phyloP scores from a whole-genome alignment of 257 asterid species.

The Cinchona pubescens region DNA sequence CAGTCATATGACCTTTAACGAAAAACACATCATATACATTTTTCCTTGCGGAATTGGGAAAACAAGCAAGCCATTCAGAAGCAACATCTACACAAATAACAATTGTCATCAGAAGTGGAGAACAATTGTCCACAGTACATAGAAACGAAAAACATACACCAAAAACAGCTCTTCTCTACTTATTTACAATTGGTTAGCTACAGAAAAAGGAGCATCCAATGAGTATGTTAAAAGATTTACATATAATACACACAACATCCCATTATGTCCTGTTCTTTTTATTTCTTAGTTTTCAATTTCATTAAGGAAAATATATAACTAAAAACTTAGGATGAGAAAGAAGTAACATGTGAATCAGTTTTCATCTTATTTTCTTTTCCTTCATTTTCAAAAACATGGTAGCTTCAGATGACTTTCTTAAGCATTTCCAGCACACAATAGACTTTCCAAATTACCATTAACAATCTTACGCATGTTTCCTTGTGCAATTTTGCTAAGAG shows the following conservation, averaged over 20 bases:
- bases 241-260: background rate
- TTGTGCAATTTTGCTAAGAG: no score
- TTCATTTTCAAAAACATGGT: background rate
- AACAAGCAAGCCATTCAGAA: conserved; percentile 77
- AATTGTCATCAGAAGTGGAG: conserved; percentile 19
- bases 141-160: conserved; percentile 4
- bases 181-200: background rate
- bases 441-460: no score
- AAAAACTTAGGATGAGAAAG: background rate
- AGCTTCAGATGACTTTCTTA: no score
- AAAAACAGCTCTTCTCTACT: background rate
- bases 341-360: background rate
- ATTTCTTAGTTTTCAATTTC: background rate
- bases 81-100: conserved; percentile 60
- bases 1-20: conserved; percentile 53
- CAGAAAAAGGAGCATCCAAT: background rate
- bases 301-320: no score
- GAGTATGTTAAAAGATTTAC: background rate
- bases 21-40: conserved; percentile 75
- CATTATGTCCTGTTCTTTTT: background rate
- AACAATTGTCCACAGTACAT: conserved; percentile 5
- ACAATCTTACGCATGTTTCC: no score
- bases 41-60: conserved; percentile 80
- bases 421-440: no score
- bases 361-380: background rate